Evolutionary conservation across 2,329 filamentous ascomycete species (phyloP).

Genomic region (Colletotrichum liriopes): DNA sequence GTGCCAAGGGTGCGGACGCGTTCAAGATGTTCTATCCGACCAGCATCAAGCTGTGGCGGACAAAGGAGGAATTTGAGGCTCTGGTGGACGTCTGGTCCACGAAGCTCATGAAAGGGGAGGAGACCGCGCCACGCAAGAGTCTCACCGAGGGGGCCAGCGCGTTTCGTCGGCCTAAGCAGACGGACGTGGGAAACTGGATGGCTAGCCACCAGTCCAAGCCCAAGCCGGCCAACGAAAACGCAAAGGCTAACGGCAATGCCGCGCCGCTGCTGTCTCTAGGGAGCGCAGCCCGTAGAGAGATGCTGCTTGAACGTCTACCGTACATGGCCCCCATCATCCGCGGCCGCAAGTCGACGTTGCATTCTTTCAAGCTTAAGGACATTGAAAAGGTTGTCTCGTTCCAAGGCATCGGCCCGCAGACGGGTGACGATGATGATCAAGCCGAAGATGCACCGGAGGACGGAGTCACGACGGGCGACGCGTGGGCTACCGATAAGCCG

Average conservation of each 20-base stretch:
- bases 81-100: conserved; percentile 80
- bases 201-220: conserved; percentile 43
- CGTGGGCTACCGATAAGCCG: conserved; percentile 75
- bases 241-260: conserved; percentile 40
- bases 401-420: conserved; percentile 67
- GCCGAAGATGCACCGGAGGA: conserved; percentile 61
- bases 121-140: conserved; percentile 53
- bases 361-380: conserved; percentile 64
- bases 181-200: conserved; percentile 48
- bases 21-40: conserved; percentile 95
- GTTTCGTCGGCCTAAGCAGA: conserved; percentile 62
- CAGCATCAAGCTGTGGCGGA: conserved; percentile 86
- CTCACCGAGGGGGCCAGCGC: conserved; percentile 64
- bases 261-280: conserved; percentile 71
- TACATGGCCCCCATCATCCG: conserved; percentile 82
- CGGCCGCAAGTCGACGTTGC: conserved; percentile 54
- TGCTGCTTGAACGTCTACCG: conserved; percentile 88
- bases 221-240: not conserved
- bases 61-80: conserved; percentile 85
- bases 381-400: conserved; percentile 80
- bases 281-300: conserved; percentile 77
- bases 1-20: conserved; percentile 70
- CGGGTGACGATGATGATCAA: conserved; percentile 64
- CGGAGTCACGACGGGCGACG: conserved; percentile 56
- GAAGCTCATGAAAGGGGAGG: conserved; percentile 71